A percentile compares a stretch with the other conserved stretches of the same genome.
Evolutionary conservation across 768 basidiomycete genomes (phyloP).

Genomic region (Mycena leptocephala): DNA sequence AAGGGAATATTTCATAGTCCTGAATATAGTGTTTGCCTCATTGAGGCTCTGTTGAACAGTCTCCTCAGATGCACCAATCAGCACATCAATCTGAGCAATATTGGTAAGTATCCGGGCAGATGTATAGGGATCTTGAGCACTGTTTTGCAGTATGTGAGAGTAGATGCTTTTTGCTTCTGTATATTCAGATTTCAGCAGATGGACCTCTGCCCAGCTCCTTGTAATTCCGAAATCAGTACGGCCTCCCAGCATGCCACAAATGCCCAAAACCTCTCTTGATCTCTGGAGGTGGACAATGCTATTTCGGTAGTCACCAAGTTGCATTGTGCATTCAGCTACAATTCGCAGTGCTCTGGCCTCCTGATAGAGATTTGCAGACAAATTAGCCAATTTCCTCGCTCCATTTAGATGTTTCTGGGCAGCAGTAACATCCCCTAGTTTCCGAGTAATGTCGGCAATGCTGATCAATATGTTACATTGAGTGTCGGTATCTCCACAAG

Average conservation of each 20-base stretch:
- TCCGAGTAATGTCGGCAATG: background rate
- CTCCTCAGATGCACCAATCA: too few relatives aligned
- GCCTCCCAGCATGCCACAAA: background rate
- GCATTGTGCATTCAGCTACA: background rate
- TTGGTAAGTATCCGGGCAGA: too few relatives aligned
- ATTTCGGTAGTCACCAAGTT: background rate
- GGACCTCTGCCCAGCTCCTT: background rate
- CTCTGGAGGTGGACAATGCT: background rate
- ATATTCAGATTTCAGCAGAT: background rate
- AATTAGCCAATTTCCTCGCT: background rate
- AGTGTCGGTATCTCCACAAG: background rate
- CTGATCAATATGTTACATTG: background rate
- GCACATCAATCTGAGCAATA: too few relatives aligned
- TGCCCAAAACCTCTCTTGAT: background rate
- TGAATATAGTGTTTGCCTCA: too few relatives aligned
- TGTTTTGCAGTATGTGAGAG: background rate
- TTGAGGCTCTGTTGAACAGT: too few relatives aligned
- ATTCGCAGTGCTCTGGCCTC: background rate
- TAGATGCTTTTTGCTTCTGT: background rate
- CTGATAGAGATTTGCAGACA: background rate
- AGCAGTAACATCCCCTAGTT: background rate
- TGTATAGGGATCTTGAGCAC: background rate
- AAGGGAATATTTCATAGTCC: too few relatives aligned
- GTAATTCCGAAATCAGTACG: background rate
- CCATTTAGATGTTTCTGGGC: background rate